A percentile compares a stretch with the other conserved stretches of the same genome.
phyloP scores from a whole-genome alignment of 2,329 filamentous ascomycete species.

The Fusarium acutatum region DNA sequence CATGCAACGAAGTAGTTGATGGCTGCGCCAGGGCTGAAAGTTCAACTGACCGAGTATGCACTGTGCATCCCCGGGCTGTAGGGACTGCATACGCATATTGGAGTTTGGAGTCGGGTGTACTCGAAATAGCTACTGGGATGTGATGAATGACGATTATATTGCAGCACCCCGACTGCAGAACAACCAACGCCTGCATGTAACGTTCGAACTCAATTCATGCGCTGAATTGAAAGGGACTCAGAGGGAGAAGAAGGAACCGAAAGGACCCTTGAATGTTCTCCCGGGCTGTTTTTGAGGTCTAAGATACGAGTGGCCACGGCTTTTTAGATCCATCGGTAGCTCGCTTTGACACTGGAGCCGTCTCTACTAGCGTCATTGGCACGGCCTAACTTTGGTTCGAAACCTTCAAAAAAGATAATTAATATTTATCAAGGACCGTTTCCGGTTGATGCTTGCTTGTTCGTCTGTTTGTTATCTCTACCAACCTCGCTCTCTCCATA shows the following conservation, averaged over 20 bases:
- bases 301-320: constrained; percentile 29
- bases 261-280: constrained; percentile 17
- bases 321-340: constrained; percentile 20
- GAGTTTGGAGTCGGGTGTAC: constrained; percentile 5
- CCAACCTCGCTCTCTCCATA: not conserved
- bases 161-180: constrained; percentile 24
- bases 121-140: constrained; percentile 12
- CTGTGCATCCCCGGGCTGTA: constrained; percentile 17
- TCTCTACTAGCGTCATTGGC: constrained; percentile 13
- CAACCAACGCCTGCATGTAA: constrained; percentile 25
- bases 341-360: constrained; percentile 24
- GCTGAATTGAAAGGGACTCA: not conserved
- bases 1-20: not conserved
- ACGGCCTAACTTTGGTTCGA: constrained; percentile 14
- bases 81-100: constrained; percentile 2
- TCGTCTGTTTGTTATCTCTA: not conserved
- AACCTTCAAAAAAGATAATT: constrained; percentile 4
- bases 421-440: constrained; percentile 20
- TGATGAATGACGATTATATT: constrained; percentile 30
- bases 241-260: not conserved
- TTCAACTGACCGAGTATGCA: constrained; percentile 17
- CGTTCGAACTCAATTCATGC: constrained; percentile 2
- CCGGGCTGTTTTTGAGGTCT: constrained; percentile 21
- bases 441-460: constrained; percentile 13
- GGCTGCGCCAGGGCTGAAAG: constrained; percentile 20